Percentiles rank a stretch among this genome's conserved stretches.
phyloP scores from a whole-genome alignment of 1,139 yeast genomes.

The Pichia sp. region DNA sequence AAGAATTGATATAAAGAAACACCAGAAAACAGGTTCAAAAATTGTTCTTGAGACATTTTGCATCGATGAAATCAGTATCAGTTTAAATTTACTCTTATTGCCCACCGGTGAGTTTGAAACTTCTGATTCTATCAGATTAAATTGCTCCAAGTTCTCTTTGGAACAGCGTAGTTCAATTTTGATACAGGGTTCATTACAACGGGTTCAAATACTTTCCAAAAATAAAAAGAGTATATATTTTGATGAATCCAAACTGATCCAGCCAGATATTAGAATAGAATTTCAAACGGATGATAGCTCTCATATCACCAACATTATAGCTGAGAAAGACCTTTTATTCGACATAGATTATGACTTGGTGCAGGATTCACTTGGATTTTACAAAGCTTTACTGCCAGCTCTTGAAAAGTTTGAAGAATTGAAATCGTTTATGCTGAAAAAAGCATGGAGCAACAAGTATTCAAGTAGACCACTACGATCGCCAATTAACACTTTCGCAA shows the following conservation, averaged over 20 bases:
- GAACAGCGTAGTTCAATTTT: constrained; percentile 36
- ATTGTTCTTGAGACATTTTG: constrained; percentile 29
- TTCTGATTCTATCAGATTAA: constrained; percentile 27
- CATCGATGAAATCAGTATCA: constrained; percentile 30
- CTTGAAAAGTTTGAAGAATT: constrained; percentile 3
- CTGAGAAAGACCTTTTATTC: constrained; percentile 36
- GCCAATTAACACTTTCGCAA: too few relatives aligned
- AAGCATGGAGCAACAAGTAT: neutral
- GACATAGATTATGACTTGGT: constrained; percentile 24
- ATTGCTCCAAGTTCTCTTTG: constrained; percentile 29
- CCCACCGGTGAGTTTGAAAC: constrained; percentile 32
- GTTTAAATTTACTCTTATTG: constrained; percentile 38
- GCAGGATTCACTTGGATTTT: neutral
- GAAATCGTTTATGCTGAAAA: constrained; percentile 1
- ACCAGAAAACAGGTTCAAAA: neutral
- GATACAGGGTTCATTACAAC: constrained; percentile 41
- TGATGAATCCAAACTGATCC: constrained; percentile 19
- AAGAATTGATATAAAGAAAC: neutral
- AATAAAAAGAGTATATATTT: constrained; percentile 18
- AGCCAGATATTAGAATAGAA: constrained; percentile 49
- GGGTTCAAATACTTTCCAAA: constrained; percentile 25
- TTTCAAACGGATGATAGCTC: constrained; percentile 20
- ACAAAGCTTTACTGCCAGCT: neutral
- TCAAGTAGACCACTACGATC: too few relatives aligned
- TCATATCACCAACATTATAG: constrained; percentile 34